Percentiles rank a stretch among this genome's conserved stretches.
Conservation (phyloP, 1,139 yeast species). For the Sporopachydermia cereana region DNA sequence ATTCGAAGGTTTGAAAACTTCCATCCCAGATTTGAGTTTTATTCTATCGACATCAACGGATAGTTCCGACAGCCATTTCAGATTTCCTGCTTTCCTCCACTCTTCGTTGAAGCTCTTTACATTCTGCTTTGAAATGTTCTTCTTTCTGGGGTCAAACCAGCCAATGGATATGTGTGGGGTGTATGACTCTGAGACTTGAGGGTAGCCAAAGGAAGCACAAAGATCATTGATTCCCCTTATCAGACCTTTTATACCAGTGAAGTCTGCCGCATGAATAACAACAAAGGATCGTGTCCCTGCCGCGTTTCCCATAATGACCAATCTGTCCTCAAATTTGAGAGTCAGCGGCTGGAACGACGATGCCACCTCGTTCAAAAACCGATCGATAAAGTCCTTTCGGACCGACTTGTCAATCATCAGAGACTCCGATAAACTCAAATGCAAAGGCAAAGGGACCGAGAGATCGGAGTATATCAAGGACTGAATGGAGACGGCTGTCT, state of each 20-base stretch:
- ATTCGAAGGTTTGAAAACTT: no score
- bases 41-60: no score
- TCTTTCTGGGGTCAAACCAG: no score
- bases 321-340: background rate
- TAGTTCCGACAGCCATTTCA: no score
- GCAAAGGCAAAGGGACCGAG: background rate
- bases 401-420: background rate
- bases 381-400: background rate
- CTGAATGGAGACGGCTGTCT: background rate
- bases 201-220: background rate
- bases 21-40: no score
- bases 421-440: background rate
- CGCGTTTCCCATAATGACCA: background rate
- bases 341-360: background rate
- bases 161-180: slow-evolving; percentile 2
- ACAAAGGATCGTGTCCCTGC: background rate
- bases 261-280: background rate
- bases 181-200: background rate
- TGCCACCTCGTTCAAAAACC: background rate
- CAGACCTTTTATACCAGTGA: background rate
- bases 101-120: no score
- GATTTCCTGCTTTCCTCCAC: no score
- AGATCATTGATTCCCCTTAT: background rate
- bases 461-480: background rate
- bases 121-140: no score